phyloP scores from a whole-genome alignment of 805 yeast species.

The Starmerella cellae region DNA sequence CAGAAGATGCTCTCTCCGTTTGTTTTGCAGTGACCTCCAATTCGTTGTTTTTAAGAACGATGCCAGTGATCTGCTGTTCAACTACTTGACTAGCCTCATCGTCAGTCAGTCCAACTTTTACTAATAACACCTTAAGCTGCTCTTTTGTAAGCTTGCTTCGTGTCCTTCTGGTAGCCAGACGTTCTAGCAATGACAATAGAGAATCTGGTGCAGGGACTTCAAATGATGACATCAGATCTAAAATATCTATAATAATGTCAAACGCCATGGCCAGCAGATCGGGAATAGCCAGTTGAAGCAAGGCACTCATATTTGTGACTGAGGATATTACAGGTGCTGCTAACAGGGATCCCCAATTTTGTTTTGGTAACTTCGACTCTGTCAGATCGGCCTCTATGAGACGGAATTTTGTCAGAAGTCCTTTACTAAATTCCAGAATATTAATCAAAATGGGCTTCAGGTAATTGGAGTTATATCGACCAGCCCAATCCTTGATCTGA shows the following conservation, averaged over 20 bases:
- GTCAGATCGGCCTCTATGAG: constrained; percentile 30
- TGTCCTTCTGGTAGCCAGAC: constrained; percentile 38
- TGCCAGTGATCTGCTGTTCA: constrained; percentile 2
- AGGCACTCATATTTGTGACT: constrained; percentile 52
- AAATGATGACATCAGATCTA: constrained; percentile 24
- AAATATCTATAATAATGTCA: constrained; percentile 20
- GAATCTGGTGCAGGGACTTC: constrained; percentile 39
- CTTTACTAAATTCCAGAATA: constrained; percentile 62
- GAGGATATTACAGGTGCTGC: constrained; percentile 38
- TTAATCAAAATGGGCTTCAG: constrained; percentile 77
- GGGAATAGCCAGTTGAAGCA: constrained; percentile 73
- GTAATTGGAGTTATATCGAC: constrained; percentile 39
- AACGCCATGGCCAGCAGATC: constrained; percentile 36
- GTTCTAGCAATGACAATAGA: constrained; percentile 40
- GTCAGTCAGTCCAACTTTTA: constrained; percentile 8
- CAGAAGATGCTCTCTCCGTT: neutral
- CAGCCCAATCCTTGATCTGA: constrained; percentile 66
- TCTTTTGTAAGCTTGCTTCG: constrained; percentile 56
- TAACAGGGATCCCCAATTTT: constrained; percentile 24
- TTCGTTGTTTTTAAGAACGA: constrained; percentile 2
- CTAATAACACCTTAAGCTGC: constrained; percentile 50
- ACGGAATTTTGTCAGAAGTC: constrained; percentile 51
- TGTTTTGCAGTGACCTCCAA: neutral
- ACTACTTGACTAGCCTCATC: constrained; percentile 1
- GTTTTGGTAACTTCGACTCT: neutral